Conservation (phyloP, 306 rosid genomes). For the Cicer judaicum region DNA sequence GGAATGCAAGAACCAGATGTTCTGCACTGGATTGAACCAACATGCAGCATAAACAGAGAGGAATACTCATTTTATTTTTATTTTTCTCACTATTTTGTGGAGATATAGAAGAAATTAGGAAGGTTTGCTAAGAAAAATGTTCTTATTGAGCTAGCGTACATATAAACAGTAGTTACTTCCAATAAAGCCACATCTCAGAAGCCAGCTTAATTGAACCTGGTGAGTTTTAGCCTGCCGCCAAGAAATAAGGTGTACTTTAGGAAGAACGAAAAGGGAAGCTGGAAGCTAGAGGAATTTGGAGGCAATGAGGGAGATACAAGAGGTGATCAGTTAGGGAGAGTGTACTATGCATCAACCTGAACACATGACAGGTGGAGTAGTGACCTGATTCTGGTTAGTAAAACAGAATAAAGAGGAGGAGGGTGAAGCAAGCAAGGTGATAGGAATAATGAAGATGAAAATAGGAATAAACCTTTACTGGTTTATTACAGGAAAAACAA, state of each 20-base stretch:
- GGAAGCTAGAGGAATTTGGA: conserved; percentile 24
- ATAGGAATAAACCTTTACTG: no score
- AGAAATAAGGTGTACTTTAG: neutral
- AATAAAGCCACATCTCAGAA: neutral
- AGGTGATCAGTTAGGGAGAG: conserved; percentile 19
- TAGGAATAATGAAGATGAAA: no score
- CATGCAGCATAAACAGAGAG: conserved; percentile 5
- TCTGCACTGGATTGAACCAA: conserved; percentile 4
- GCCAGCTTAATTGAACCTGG: conserved; percentile 12
- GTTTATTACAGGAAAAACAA: no score
- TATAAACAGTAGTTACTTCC: conserved; percentile 7
- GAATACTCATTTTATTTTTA: conserved; percentile 13
- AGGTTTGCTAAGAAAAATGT: conserved; percentile 11
- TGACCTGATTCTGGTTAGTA: conserved; percentile 20
- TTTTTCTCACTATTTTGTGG: conserved; percentile 34
- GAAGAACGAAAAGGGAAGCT: conserved; percentile 5
- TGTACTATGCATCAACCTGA: conserved; percentile 21
- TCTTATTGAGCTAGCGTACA: conserved; percentile 27
- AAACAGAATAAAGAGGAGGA: neutral
- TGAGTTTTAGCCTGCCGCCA: neutral
- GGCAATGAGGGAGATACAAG: conserved; percentile 8
- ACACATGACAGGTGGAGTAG: conserved; percentile 1
- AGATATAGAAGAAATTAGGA: conserved; percentile 25
- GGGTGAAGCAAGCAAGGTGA: conserved; percentile 3
- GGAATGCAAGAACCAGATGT: conserved; percentile 26